Evolutionary conservation across 768 basidiomycete genomes (phyloP).

Genomic region (Phylloporus rhodoxanthus): DNA sequence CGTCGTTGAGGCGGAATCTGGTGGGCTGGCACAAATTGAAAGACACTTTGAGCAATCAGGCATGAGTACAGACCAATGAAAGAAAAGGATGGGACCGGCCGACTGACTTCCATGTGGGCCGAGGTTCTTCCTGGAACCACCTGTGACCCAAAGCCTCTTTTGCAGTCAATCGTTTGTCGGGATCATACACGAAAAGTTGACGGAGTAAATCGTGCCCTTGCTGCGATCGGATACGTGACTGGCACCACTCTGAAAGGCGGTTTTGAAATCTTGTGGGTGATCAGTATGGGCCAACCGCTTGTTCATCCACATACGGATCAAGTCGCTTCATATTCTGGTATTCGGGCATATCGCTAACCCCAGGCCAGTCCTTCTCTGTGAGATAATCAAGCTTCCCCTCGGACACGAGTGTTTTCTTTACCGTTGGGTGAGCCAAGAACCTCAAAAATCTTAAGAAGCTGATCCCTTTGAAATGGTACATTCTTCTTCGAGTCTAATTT

Average conservation of each 20-base stretch:
- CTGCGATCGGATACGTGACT: slow-evolving; percentile 49
- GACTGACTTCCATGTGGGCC: slow-evolving; percentile 78
- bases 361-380: slow-evolving; percentile 86
- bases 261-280: slow-evolving; percentile 44
- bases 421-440: slow-evolving; percentile 86
- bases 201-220: slow-evolving; percentile 80
- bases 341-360: slow-evolving; percentile 80
- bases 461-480: slow-evolving; percentile 94
- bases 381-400: not conserved
- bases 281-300: not conserved
- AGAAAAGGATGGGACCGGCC: not conserved
- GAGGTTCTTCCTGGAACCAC: slow-evolving; percentile 92
- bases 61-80: slow-evolving; percentile 4
- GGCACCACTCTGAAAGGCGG: slow-evolving; percentile 72
- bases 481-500: slow-evolving; percentile 97
- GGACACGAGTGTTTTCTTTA: slow-evolving; percentile 21
- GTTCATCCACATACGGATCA: slow-evolving; percentile 49
- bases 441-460: slow-evolving; percentile 93
- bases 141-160: slow-evolving; percentile 74
- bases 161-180: slow-evolving; percentile 79
- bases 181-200: slow-evolving; percentile 85
- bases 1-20: slow-evolving; percentile 81
- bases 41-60: slow-evolving; percentile 48
- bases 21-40: slow-evolving; percentile 54
- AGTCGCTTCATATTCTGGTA: slow-evolving; percentile 76